These are phyloP conservation scores for Athelia sp. DNA, from an alignment of 1,284 basidiomycete genomes.

Conservation along the genomic window DNA sequence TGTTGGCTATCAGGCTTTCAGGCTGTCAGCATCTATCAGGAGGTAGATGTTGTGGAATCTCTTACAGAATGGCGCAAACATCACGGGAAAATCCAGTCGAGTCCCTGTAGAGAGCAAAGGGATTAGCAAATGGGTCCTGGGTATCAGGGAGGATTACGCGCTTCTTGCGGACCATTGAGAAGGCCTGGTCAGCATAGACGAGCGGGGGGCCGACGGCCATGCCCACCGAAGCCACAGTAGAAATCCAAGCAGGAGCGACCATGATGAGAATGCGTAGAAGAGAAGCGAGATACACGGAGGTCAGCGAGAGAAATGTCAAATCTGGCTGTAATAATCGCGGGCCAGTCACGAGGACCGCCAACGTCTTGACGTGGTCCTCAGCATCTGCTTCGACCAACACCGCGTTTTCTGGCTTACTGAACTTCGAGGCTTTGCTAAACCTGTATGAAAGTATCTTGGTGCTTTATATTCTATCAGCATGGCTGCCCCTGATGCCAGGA, in stretches of 20 bases:
- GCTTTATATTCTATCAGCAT: conserved; percentile 26
- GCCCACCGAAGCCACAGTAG: conserved; percentile 53
- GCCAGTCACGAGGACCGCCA: too few relatives aligned
- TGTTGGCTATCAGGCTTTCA: conserved; percentile 60
- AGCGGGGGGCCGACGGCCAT: conserved; percentile 74
- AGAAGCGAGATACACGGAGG: conserved; percentile 1
- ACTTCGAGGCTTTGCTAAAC: too few relatives aligned
- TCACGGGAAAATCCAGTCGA: conserved; percentile 83
- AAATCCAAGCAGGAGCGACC: conserved; percentile 42
- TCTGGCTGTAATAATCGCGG: too few relatives aligned
- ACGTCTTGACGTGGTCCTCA: too few relatives aligned
- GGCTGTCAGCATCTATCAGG: conserved; percentile 5
- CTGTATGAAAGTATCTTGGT: too few relatives aligned
- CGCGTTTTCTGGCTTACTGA: too few relatives aligned
- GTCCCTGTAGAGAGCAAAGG: conserved; percentile 45
- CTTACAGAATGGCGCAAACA: conserved; percentile 73
- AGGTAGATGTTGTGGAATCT: conserved; percentile 8
- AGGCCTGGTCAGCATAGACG: conserved; percentile 76
- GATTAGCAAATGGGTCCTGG: conserved; percentile 14
- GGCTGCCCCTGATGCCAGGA: conserved; percentile 64
- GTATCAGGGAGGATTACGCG: conserved; percentile 19
- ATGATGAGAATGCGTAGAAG: background rate
- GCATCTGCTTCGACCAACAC: too few relatives aligned
- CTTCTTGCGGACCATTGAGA: conserved; percentile 71
- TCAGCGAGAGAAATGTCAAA: too few relatives aligned